Evolutionary conservation across 371 early-diverging fungal species (phyloP), one percentile per base, ranked within the genome.

Genomic region (Lichtheimia corymbifera): DNA sequence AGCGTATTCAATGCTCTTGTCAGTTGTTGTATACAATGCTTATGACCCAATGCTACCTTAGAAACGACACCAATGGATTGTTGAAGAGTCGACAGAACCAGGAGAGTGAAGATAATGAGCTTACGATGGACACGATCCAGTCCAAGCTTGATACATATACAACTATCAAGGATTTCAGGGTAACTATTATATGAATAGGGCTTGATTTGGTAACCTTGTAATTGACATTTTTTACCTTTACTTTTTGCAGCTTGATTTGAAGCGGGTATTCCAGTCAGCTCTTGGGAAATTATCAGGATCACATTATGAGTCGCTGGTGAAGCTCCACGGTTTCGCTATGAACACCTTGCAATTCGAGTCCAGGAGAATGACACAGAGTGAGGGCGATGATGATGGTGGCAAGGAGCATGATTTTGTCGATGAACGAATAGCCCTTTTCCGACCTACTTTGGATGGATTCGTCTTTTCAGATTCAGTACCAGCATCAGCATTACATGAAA

Each of bases 361-460:
- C 43, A 25, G 54, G n/a, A 43, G 64, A n/a, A 12, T 64, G 47
- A 49, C 22, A 18, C 52, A 43, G 15, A 3, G 1, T 14, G 15
- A 20, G 52, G n/a, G 3, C 2, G 55, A 18, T 17, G 12, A 40
- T 4, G 54, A 53, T 42, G 5, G 2, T 42, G 5, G 2, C 25
- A 40, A 25, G 49, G 58, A 28, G 17, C 30, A 43, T 22, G 58
- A 49, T 30, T 14, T 13, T 1, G 11, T 22, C 4, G 47, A 61
- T 9, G 12, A 43, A 27, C 58, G 17, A 6, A 22, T 60, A 9
- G 70, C 80, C 1, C 58, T 80, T n/a, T 77, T 77, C 52, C 65
- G 76, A 58, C 72, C 77, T 5, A 72, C 80, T 2, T 27, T 66
- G 1, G 80, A 80, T 62, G 80, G 80, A 22, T 80, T 69, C 57